Percentiles rank a stretch among this genome's conserved stretches.
Conservation (phyloP, 2,329 filamentous ascomycete genomes). For the Arthrinium phaeospermum region DNA sequence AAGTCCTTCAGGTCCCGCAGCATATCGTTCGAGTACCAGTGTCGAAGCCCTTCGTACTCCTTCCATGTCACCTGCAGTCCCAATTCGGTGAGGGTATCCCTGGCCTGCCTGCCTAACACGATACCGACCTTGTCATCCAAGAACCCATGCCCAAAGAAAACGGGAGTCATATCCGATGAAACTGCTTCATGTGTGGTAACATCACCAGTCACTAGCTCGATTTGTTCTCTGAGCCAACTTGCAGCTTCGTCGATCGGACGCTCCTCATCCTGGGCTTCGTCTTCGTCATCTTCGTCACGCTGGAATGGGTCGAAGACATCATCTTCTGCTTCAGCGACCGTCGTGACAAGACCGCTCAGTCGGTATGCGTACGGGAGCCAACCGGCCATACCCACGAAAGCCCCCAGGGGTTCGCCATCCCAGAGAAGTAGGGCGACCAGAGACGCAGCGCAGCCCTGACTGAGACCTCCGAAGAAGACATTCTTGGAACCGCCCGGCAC, state of each 20-base stretch:
- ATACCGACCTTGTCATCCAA: neutral
- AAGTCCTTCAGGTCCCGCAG: neutral
- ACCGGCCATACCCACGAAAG: slow-evolving; percentile 50
- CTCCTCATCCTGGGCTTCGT: neutral
- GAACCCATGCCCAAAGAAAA: neutral
- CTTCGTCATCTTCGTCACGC: slow-evolving; percentile 25
- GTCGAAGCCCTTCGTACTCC: neutral
- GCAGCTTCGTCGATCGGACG: neutral
- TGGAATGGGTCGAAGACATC: neutral
- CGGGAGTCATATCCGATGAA: neutral
- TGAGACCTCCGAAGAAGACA: slow-evolving; percentile 56
- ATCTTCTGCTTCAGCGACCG: neutral
- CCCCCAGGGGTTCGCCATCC: slow-evolving; percentile 46
- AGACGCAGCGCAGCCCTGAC: slow-evolving; percentile 58
- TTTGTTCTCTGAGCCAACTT: neutral
- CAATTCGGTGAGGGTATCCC: neutral
- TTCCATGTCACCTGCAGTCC: neutral
- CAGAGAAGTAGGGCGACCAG: slow-evolving; percentile 50
- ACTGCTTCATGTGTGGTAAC: accelerated
- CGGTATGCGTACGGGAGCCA: slow-evolving; percentile 47
- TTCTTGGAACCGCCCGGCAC: slow-evolving; percentile 43
- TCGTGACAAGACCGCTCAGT: neutral
- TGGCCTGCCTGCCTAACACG: neutral
- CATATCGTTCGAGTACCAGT: neutral
- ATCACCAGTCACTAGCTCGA: neutral